Percentiles rank a stretch among this genome's conserved stretches.
Evolutionary conservation across 345 rosid genomes (phyloP).

Genomic region (Trapa bicornis): DNA sequence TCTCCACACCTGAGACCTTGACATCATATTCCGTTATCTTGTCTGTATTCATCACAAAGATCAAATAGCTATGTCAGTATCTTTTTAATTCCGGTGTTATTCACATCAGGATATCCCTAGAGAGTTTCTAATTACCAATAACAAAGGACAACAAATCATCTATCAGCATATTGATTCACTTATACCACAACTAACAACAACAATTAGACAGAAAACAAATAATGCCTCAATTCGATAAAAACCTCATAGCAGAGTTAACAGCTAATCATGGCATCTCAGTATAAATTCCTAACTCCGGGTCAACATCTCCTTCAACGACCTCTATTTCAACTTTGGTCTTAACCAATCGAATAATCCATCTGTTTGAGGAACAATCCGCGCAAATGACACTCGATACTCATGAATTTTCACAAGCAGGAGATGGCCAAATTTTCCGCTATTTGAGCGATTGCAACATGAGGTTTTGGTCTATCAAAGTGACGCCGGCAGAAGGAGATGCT

Average conservation of each 20-base stretch:
- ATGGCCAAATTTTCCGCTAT: too few species aligned
- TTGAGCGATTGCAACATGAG: not conserved
- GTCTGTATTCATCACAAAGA: slow-evolving; percentile 16
- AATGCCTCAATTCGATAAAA: not conserved
- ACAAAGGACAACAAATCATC: not conserved
- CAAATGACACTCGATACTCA: not conserved
- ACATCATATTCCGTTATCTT: slow-evolving; percentile 24
- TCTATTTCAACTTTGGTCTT: not conserved
- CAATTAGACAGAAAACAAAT: not conserved
- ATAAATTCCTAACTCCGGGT: not conserved
- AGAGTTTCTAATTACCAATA: not conserved
- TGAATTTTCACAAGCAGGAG: not conserved
- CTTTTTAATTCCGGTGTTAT: not conserved
- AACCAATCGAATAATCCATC: not conserved
- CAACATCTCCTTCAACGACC: too few species aligned
- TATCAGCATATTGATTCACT: not conserved
- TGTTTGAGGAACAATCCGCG: not conserved
- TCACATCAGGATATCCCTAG: not conserved
- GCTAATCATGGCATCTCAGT: not conserved
- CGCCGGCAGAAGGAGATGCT: slow-evolving; percentile 2
- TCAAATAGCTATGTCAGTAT: not conserved
- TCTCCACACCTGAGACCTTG: slow-evolving; percentile 32
- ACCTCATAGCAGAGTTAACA: not conserved
- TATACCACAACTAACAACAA: not conserved
- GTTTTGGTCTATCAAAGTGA: not conserved